phyloP scores from a whole-genome alignment of 2,329 filamentous ascomycete species.

The Bimuria novae-zelandiae region DNA sequence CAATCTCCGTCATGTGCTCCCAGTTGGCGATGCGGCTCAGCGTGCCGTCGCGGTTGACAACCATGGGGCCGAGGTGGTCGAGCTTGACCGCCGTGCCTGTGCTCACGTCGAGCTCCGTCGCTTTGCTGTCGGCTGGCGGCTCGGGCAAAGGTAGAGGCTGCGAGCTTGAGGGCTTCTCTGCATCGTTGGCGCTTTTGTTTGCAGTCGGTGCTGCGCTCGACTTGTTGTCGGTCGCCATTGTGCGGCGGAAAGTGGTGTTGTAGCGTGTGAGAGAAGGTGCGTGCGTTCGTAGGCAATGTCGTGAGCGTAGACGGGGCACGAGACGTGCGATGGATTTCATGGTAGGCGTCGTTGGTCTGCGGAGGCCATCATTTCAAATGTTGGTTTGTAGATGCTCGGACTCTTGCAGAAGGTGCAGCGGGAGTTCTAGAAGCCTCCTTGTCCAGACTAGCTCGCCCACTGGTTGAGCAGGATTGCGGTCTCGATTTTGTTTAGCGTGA shows the following conservation, averaged over 20 bases:
- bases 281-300: neutral
- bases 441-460: neutral
- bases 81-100: conserved; percentile 57
- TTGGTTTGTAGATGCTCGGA: neutral
- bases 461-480: too few relatives aligned
- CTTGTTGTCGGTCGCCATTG: neutral
- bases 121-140: conserved; percentile 21
- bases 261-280: neutral
- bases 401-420: neutral
- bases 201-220: neutral
- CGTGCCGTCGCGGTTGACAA: conserved; percentile 74
- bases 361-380: conserved; percentile 4
- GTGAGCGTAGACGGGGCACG: neutral
- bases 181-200: neutral
- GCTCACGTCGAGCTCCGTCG: conserved; percentile 42
- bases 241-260: neutral
- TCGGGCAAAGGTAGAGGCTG: conserved; percentile 18
- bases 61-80: conserved; percentile 72
- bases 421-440: neutral
- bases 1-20: conserved; percentile 70
- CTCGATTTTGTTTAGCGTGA: too few relatives aligned
- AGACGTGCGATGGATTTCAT: neutral
- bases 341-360: neutral
- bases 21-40: conserved; percentile 74
- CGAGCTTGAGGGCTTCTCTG: neutral